These are phyloP conservation scores for Sporothrix pallida DNA, from an alignment of 2,329 filamentous ascomycete genomes.

Conservation along the genomic window DNA sequence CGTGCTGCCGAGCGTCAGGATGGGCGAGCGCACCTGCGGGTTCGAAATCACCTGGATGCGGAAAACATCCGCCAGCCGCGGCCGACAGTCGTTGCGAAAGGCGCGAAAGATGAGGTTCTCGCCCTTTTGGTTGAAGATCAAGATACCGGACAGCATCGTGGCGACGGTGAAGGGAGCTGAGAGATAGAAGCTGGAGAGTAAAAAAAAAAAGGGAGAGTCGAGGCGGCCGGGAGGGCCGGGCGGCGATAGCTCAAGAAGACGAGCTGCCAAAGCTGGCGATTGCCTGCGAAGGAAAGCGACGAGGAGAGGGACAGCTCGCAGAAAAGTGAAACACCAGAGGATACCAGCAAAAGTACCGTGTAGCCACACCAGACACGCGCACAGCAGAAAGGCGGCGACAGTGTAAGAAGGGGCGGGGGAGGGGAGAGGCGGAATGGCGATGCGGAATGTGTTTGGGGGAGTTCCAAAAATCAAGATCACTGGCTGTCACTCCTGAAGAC, in stretches of 20 bases:
- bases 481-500: constrained; percentile 15
- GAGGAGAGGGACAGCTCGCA: neutral
- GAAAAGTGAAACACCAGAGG: neutral
- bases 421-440: neutral
- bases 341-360: neutral
- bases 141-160: constrained; percentile 89
- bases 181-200: neutral
- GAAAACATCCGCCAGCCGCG: constrained; percentile 96
- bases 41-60: constrained; percentile 99
- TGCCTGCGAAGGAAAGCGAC: neutral
- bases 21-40: constrained; percentile 94
- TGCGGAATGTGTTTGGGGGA: neutral
- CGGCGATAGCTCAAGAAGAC: neutral
- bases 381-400: neutral
- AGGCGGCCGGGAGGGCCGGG: constrained; percentile 22
- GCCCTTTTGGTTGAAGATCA: constrained; percentile 99
- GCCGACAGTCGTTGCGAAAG: constrained; percentile 97
- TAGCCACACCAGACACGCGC: neutral
- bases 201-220: neutral
- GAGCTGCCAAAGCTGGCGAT: neutral
- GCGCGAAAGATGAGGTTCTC: constrained; percentile 99
- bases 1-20: constrained; percentile 94
- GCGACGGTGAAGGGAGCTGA: neutral
- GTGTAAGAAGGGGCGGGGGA: neutral
- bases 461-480: neutral